Evolutionary conservation across 345 rosid genomes (phyloP).

Genomic region (Mercurialis annua): DNA sequence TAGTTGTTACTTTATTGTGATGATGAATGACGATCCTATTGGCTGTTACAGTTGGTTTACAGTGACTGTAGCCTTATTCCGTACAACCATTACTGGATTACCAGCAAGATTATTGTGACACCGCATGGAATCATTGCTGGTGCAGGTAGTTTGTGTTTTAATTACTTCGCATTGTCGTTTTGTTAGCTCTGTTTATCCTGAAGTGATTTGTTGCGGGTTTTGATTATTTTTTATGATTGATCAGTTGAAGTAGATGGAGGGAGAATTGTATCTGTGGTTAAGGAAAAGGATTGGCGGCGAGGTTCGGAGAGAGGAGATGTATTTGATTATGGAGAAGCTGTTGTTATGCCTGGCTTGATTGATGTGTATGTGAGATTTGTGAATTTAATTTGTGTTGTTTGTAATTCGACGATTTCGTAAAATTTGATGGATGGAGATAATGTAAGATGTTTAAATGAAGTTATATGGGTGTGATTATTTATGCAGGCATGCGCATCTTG

Average conservation of each 20-base stretch:
- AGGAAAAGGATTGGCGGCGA: constrained; percentile 58
- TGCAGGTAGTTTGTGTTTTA: constrained; percentile 56
- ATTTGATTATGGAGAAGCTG: constrained; percentile 79
- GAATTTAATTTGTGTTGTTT: background rate
- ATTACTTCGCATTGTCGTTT: background rate
- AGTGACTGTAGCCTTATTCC: constrained; percentile 69
- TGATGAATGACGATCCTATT: background rate
- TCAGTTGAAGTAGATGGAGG: constrained; percentile 75
- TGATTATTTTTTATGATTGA: background rate
- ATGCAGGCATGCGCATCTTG: constrained; percentile 85
- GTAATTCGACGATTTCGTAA: background rate
- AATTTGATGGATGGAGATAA: no score
- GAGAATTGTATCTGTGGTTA: constrained; percentile 51
- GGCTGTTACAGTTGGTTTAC: constrained; percentile 33
- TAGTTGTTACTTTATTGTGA: background rate
- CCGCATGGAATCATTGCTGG: constrained; percentile 66
- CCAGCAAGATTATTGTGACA: constrained; percentile 69
- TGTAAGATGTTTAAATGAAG: background rate
- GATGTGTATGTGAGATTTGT: constrained; percentile 81
- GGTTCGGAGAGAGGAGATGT: constrained; percentile 40
- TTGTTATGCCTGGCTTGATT: constrained; percentile 90
- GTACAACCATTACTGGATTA: constrained; percentile 64
- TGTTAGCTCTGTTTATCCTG: background rate
- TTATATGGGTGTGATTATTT: background rate
- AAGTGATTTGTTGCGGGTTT: background rate